Evolutionary conservation across 2,329 filamentous ascomycete species (phyloP).

Genomic region (Penicillium brevicompactum): DNA sequence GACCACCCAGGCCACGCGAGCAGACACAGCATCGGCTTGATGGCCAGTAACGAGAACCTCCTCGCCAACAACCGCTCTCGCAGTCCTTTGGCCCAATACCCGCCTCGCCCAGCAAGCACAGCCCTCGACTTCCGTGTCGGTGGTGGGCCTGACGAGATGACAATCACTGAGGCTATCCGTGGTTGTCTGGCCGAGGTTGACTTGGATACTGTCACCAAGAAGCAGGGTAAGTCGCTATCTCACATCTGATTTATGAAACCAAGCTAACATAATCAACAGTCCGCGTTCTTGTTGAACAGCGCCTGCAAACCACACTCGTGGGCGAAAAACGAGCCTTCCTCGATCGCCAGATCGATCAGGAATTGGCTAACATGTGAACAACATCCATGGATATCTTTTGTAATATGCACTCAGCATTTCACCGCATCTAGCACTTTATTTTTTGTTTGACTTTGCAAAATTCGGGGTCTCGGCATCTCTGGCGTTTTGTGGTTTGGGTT

Average conservation of each 20-base stretch:
- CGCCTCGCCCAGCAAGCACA: slow-evolving; percentile 56
- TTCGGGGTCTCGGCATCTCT: slow-evolving; percentile 24
- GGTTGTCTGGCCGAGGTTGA: slow-evolving; percentile 84
- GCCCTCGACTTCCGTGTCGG: slow-evolving; percentile 60
- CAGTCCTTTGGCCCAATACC: slow-evolving; percentile 52
- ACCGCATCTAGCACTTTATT: slow-evolving; percentile 12
- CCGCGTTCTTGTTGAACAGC: slow-evolving; percentile 85
- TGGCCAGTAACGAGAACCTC: slow-evolving; percentile 50
- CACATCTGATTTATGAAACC: background rate
- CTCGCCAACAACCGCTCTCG: slow-evolving; percentile 43
- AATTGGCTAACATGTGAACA: slow-evolving; percentile 85
- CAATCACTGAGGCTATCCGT: slow-evolving; percentile 83
- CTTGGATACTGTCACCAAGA: slow-evolving; percentile 96
- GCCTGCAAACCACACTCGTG: slow-evolving; percentile 82
- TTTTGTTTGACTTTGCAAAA: background rate
- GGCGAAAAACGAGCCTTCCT: slow-evolving; percentile 88
- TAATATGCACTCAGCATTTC: slow-evolving; percentile 20
- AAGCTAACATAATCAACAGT: slow-evolving; percentile 47
- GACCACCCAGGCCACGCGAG: slow-evolving; percentile 39
- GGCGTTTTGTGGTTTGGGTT: slow-evolving; percentile 19
- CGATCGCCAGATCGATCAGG: slow-evolving; percentile 88
- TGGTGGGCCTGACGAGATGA: slow-evolving; percentile 71
- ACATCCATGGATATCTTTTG: slow-evolving; percentile 5
- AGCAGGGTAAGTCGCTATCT: slow-evolving; percentile 63
- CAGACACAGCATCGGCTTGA: slow-evolving; percentile 45